These are phyloP conservation scores for Mentha longifolia DNA, from an alignment of 257 asterid genomes.

Conservation along the genomic window DNA sequence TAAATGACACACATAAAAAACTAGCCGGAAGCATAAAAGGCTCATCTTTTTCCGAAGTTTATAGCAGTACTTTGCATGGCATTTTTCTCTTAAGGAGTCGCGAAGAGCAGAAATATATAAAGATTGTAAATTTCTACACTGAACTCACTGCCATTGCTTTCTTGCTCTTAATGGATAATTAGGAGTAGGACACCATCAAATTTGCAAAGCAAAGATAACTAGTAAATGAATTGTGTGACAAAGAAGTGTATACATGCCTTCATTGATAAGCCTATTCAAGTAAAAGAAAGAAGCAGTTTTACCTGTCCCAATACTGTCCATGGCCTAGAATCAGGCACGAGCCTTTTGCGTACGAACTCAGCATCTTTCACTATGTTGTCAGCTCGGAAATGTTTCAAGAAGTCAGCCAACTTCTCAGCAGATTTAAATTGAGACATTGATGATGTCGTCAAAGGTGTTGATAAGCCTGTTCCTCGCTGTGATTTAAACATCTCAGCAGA, in stretches of 20 bases:
- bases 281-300: not conserved
- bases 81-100: conserved; percentile 6
- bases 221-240: conserved; percentile 5
- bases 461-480: conserved; percentile 98
- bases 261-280: conserved; percentile 14
- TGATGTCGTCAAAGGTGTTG: conserved; percentile 80
- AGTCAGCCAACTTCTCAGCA: conserved; percentile 65
- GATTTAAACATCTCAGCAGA: conserved; percentile 40
- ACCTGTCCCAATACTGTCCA: conserved; percentile 99
- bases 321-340: conserved; percentile 76
- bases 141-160: not conserved
- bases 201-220: conserved; percentile 16
- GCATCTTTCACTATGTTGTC: conserved; percentile 91
- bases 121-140: conserved; percentile 14
- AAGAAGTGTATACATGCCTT: conserved; percentile 2
- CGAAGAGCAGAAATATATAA: conserved; percentile 5
- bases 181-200: not conserved
- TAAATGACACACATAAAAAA: conserved; percentile 7
- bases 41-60: not conserved
- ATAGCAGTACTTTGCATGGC: not conserved
- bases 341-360: conserved; percentile 75
- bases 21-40: conserved; percentile 5
- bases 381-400: conserved; percentile 85
- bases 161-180: not conserved
- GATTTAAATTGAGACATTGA: conserved; percentile 82